Percentiles rank a stretch among this genome's conserved stretches.
Evolutionary conservation across 1,139 yeast genomes (phyloP).

Genomic region (Sugiyamaella novakii): DNA sequence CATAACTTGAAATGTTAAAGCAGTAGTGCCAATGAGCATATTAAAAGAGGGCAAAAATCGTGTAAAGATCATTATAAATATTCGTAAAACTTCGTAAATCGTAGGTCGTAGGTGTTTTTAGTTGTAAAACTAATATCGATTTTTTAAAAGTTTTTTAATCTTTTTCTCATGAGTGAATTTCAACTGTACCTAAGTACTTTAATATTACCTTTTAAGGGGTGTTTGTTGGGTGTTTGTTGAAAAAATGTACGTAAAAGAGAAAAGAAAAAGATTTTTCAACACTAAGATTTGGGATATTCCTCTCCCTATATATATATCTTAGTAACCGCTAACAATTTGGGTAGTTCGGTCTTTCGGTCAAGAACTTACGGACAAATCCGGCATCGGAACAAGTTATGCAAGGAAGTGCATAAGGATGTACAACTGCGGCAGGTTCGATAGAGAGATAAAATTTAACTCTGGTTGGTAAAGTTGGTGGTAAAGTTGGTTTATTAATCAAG

Average conservation of each 20-base stretch:
- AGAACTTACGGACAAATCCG: slow-evolving; percentile 5
- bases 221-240: too few species aligned
- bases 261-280: slow-evolving; percentile 1
- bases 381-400: not conserved
- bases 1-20: slow-evolving; percentile 25
- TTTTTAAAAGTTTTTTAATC: slow-evolving; percentile 3
- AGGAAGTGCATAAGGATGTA: too few species aligned
- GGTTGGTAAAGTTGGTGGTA: too few species aligned
- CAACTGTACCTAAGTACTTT: not conserved
- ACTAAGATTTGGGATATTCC: not conserved
- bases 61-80: slow-evolving; percentile 21
- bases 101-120: slow-evolving; percentile 1
- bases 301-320: slow-evolving; percentile 8
- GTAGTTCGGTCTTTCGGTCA: not conserved
- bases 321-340: not conserved
- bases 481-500: too few species aligned
- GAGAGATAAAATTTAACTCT: too few species aligned
- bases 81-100: slow-evolving; percentile 5
- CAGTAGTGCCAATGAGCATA: slow-evolving; percentile 26
- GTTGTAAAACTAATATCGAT: slow-evolving; percentile 1
- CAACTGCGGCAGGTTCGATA: too few species aligned
- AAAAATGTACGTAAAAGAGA: not conserved
- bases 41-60: slow-evolving; percentile 25
- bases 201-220: too few species aligned
- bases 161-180: slow-evolving; percentile 12